Conservation (phyloP, 164 flowering plant species). For the Stephania cephalantha region DNA sequence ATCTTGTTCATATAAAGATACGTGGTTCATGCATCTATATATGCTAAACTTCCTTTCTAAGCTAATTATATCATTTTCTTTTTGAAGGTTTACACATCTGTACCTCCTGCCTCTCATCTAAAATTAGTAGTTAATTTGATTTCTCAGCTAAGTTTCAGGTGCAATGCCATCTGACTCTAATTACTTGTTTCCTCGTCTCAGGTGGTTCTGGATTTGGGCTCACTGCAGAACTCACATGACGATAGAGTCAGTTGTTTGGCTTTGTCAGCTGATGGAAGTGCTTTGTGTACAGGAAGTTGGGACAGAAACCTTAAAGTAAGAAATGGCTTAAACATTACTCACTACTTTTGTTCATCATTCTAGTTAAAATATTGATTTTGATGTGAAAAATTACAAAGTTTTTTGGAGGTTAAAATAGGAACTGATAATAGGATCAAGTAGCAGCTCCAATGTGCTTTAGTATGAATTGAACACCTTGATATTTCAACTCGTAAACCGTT, state of each 20-base stretch:
- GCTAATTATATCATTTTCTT: neutral
- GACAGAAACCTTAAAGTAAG: slow-evolving; percentile 88
- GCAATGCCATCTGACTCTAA: neutral
- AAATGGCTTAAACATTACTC: neutral
- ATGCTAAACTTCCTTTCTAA: neutral
- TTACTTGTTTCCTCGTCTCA: slow-evolving; percentile 19
- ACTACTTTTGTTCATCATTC: neutral
- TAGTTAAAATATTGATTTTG: neutral
- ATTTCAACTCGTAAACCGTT: neutral
- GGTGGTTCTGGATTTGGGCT: slow-evolving; percentile 81
- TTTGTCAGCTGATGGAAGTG: slow-evolving; percentile 96
- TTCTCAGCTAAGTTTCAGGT: neutral
- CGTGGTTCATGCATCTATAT: neutral
- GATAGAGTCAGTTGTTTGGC: slow-evolving; percentile 78
- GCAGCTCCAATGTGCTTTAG: neutral
- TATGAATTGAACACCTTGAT: neutral
- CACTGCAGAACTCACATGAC: slow-evolving; percentile 79
- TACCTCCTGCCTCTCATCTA: no score
- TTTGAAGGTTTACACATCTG: neutral
- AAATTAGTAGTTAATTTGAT: neutral
- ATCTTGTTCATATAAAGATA: neutral
- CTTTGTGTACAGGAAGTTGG: slow-evolving; percentile 96
- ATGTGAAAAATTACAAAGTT: neutral
- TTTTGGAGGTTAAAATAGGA: neutral
- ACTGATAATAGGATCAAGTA: neutral